These are phyloP conservation scores for Setaria viridis DNA, from an alignment of 202 grass and related monocot genomes.

Conservation along the genomic window DNA sequence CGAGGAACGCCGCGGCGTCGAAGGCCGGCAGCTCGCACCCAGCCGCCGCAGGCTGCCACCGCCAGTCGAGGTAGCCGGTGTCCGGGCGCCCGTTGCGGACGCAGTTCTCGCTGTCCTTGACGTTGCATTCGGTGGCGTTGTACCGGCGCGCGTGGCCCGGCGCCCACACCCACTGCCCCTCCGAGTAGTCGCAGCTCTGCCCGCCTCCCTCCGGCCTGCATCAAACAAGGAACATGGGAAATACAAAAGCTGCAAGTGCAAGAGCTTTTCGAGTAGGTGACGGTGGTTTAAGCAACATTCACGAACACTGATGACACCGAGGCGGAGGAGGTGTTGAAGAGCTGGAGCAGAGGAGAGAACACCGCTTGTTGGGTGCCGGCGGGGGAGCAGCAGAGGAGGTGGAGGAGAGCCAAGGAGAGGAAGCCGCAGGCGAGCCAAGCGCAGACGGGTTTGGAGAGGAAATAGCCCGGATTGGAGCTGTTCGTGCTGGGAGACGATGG, in stretches of 20 bases:
- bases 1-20: too few relatives aligned
- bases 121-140: conserved; percentile 45
- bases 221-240: not conserved
- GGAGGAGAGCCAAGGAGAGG: conserved; percentile 34
- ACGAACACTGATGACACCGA: not conserved
- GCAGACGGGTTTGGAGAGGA: conserved; percentile 2
- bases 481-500: not conserved
- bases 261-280: not conserved
- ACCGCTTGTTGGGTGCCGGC: not conserved
- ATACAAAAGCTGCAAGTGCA: not conserved
- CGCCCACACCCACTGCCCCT: conserved; percentile 42
- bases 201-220: not conserved
- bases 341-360: not conserved
- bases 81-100: conserved; percentile 54
- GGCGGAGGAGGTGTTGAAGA: conserved; percentile 34
- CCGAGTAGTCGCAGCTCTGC: conserved; percentile 37
- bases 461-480: not conserved
- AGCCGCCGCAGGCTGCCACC: too few relatives aligned
- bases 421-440: not conserved
- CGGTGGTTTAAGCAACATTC: not conserved
- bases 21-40: too few relatives aligned
- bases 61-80: conserved; percentile 51
- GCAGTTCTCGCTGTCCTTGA: conserved; percentile 48
- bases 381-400: conserved; percentile 37
- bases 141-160: conserved; percentile 42